Evolutionary conservation across 2,329 filamentous ascomycete species (phyloP).

Genomic region (Pseudogymnoascus verrucosus): DNA sequence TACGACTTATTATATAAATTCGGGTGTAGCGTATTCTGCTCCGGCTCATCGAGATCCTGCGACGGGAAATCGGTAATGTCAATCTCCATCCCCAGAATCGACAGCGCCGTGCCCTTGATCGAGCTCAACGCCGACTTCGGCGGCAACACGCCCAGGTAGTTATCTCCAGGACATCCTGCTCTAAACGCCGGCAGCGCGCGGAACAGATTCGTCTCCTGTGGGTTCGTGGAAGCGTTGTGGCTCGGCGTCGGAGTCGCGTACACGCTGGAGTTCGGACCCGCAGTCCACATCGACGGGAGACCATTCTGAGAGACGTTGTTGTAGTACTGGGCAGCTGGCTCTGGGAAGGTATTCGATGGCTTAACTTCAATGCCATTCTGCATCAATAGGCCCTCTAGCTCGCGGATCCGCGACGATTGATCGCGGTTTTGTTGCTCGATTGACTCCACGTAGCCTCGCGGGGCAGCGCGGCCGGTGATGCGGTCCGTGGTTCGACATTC

Average conservation of each 20-base stretch:
- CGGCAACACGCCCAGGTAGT: slow-evolving; percentile 53
- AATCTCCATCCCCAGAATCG: slow-evolving; percentile 71
- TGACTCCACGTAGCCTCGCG: slow-evolving; percentile 68
- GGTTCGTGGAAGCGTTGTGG: neutral
- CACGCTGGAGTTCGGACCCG: slow-evolving; percentile 11
- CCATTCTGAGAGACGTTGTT: slow-evolving; percentile 12
- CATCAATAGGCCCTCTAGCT: slow-evolving; percentile 59
- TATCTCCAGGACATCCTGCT: slow-evolving; percentile 42
- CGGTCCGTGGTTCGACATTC: slow-evolving; percentile 78
- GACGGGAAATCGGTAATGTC: slow-evolving; percentile 67
- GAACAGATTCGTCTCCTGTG: slow-evolving; percentile 20
- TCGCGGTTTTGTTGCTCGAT: slow-evolving; percentile 65
- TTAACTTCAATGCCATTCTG: slow-evolving; percentile 54
- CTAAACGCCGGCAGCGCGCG: slow-evolving; percentile 21
- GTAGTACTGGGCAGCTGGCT: slow-evolving; percentile 16
- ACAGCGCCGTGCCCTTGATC: slow-evolving; percentile 68
- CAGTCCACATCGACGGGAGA: slow-evolving; percentile 16
- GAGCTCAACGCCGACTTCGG: slow-evolving; percentile 61
- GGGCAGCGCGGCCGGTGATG: slow-evolving; percentile 72
- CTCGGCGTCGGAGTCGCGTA: slow-evolving; percentile 8
- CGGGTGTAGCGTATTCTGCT: slow-evolving; percentile 32
- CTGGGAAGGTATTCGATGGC: slow-evolving; percentile 30
- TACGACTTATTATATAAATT: slow-evolving; percentile 64
- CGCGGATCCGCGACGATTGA: slow-evolving; percentile 57
- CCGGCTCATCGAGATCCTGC: slow-evolving; percentile 55